Evolutionary conservation across 345 rosid species (phyloP), one percentile per base, ranked within the genome.

Genomic region (Lepidium africanum): DNA sequence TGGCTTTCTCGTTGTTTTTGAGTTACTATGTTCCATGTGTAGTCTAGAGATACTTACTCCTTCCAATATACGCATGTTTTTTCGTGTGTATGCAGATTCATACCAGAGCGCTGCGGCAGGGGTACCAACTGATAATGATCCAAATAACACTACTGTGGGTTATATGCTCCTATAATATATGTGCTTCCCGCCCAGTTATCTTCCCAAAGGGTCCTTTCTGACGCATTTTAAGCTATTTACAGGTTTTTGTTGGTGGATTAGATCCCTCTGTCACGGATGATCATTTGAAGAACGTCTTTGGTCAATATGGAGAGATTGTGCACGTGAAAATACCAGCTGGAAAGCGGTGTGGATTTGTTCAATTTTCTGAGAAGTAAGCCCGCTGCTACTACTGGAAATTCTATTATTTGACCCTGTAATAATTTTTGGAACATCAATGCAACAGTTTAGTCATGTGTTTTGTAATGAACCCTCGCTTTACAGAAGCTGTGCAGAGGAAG

Each of bases 271-370:
- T 88, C 5, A 85, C 86, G 1, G 98, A 92, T 70, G 96, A 90
- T 21, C 78, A 80, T 72, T 69, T 92, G 81, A 86, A 86, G 78
- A 84, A 79, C 56, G 81, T 88, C 40, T 92, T 92, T 62, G 42
- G 93, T 59, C 96, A 74, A 55, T 92, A 77, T n/a, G 98, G 98
- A 4, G 88, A 87, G 61, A 70, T 92, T 65, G 74, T 84, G 11
- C 94, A 89, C 66, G 98, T 89, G 65, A 92, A 92, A 73, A 92
- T 92, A 61, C 96, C 96, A 6, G 76, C 77, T 0, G 90, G 88
- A 45, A 92, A 92, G 68, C 84, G 95, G 11, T 92, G 96, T 55
- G 98, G 98, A 9, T 92, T 92, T 69, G 96, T 92, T 77, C 97
- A 92, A 19, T 92, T 84, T 77, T 80, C 89, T 15, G 89, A 90